Conservation (phyloP, 164 flowering plant genomes). For the Warburgia ugandensis region DNA sequence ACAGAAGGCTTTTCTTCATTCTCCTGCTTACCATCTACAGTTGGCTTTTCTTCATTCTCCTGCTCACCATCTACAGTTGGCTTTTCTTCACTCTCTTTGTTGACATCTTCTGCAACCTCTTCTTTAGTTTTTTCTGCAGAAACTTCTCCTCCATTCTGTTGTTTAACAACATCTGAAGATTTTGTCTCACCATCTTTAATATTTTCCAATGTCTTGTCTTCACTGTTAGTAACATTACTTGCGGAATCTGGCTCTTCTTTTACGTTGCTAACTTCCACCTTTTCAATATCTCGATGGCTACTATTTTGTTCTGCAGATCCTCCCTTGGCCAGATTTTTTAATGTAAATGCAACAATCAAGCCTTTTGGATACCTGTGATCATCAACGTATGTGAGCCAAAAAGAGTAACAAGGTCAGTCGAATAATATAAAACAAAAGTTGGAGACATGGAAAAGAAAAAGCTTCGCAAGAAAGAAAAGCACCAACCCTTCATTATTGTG, state of each 20-base stretch:
- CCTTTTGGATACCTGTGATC: slow-evolving; percentile 97
- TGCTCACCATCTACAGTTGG: no score
- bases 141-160: slow-evolving; percentile 15
- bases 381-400: slow-evolving; percentile 5
- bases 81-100: slow-evolving; percentile 12
- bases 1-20: slow-evolving; percentile 10
- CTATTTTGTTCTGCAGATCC: slow-evolving; percentile 29
- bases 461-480: no score
- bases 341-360: slow-evolving; percentile 65
- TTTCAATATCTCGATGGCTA: slow-evolving; percentile 16
- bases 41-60: no score
- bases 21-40: no score
- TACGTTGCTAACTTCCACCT: slow-evolving; percentile 13
- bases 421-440: no score
- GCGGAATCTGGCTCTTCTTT: slow-evolving; percentile 16
- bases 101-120: slow-evolving; percentile 2
- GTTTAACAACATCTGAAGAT: slow-evolving; percentile 13
- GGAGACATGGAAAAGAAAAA: no score
- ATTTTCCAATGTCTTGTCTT: no score
- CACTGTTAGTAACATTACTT: slow-evolving; percentile 18
- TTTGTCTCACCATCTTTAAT: no score
- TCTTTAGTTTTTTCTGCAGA: no score
- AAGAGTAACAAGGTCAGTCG: neutral
- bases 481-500: slow-evolving; percentile 42
- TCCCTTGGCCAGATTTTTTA: slow-evolving; percentile 41